phyloP scores from a whole-genome alignment of 75 land plant species.

The Adiantum capillusveneris region DNA sequence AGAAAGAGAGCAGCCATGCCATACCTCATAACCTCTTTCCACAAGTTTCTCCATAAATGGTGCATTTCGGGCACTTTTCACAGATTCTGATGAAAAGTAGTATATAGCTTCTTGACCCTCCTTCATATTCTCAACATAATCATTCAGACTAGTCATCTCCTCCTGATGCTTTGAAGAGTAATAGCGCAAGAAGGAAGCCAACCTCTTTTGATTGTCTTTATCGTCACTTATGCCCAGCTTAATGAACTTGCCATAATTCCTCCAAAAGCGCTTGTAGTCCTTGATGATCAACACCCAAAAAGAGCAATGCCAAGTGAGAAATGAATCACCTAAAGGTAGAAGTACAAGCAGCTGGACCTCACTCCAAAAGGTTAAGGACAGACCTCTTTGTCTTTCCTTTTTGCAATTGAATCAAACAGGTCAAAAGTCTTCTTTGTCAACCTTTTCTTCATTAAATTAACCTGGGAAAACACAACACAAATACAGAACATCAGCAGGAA shows the following conservation, averaged over 20 bases:
- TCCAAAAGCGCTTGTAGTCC: slow-evolving; percentile 36
- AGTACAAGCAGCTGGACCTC: neutral
- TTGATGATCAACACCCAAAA: neutral
- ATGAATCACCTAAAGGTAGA: neutral
- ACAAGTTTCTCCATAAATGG: slow-evolving; percentile 29
- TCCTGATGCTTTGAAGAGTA: slow-evolving; percentile 31
- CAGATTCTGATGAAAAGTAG: slow-evolving; percentile 26
- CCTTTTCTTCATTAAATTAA: slow-evolving; percentile 90
- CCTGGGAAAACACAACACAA: slow-evolving; percentile 36
- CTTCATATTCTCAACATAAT: slow-evolving; percentile 28
- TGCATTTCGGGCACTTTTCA: slow-evolving; percentile 31
- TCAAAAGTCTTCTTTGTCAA: slow-evolving; percentile 93
- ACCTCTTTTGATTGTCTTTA: slow-evolving; percentile 23
- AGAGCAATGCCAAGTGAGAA: neutral
- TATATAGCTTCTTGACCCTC: slow-evolving; percentile 31
- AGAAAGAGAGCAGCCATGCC: neutral
- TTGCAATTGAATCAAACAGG: slow-evolving; percentile 80
- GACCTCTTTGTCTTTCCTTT: slow-evolving; percentile 89
- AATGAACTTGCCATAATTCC: slow-evolving; percentile 24
- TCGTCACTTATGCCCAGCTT: slow-evolving; percentile 34
- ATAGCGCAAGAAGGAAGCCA: slow-evolving; percentile 26
- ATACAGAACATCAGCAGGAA: neutral
- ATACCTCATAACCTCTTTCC: slow-evolving; percentile 23
- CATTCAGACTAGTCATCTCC: slow-evolving; percentile 20
- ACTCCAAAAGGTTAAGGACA: no score